Conservation (phyloP, 495 filamentous ascomycete genomes). For the Peziza echinospora region DNA sequence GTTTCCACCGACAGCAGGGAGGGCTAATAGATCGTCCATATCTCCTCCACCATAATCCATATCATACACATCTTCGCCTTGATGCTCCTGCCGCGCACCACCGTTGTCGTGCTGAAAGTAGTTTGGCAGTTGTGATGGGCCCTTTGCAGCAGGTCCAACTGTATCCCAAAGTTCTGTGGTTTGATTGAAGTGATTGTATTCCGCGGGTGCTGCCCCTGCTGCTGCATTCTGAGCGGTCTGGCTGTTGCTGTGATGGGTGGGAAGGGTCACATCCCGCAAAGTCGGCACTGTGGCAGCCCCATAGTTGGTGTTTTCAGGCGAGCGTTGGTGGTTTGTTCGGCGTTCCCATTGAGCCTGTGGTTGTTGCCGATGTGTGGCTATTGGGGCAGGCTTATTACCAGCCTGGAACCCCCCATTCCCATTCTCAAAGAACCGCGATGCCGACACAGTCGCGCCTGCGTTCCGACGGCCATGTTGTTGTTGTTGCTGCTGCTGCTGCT, state of each 20-base stretch:
- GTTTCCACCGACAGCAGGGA: no score
- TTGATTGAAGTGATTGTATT: slow-evolving; percentile 7
- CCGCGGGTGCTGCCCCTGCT: not conserved
- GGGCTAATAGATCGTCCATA: not conserved
- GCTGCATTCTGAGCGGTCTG: not conserved
- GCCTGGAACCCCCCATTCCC: no score
- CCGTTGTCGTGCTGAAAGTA: not conserved
- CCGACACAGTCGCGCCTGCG: no score
- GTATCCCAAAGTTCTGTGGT: slow-evolving; percentile 12
- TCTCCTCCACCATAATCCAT: not conserved
- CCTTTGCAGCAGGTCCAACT: slow-evolving; percentile 9
- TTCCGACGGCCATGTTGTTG: no score
- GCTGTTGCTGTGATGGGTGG: no score
- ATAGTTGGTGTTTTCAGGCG: not conserved
- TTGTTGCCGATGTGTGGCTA: slow-evolving; percentile 8
- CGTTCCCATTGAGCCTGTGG: slow-evolving; percentile 6
- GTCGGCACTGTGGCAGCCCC: not conserved
- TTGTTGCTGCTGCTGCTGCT: not conserved
- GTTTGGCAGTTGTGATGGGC: no score
- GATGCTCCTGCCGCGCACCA: not conserved
- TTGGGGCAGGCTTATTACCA: no score
- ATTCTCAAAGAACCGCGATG: no score
- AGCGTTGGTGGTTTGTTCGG: not conserved
- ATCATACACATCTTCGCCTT: not conserved
- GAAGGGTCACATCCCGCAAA: not conserved